phyloP scores from a whole-genome alignment of 805 yeast genomes.

The Nakazawaea ambrosiae region DNA sequence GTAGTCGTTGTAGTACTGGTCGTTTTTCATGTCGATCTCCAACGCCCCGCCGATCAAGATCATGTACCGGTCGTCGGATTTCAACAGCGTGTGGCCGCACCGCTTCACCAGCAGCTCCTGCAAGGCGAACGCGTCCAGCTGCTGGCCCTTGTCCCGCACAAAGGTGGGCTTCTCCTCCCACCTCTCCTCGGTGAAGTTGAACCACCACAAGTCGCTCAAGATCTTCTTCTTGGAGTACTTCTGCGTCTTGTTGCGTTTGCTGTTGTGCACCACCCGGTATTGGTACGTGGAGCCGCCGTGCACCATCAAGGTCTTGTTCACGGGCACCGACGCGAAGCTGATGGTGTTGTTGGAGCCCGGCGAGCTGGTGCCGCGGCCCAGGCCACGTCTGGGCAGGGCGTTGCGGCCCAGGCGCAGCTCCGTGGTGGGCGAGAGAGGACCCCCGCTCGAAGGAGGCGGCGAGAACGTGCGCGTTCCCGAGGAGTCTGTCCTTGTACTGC shows the following conservation, averaged over 20 bases:
- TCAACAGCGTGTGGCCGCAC: constrained; percentile 9
- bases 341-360: background rate
- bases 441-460: background rate
- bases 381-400: background rate
- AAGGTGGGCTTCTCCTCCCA: constrained; percentile 25
- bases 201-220: constrained; percentile 45
- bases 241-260: constrained; percentile 14
- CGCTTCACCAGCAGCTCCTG: constrained; percentile 8
- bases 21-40: constrained; percentile 9
- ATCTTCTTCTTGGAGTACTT: constrained; percentile 21
- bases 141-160: background rate
- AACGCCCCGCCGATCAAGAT: constrained; percentile 10
- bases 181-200: constrained; percentile 33
- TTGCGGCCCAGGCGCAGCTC: background rate
- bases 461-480: background rate
- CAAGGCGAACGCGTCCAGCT: background rate
- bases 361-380: background rate
- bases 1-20: constrained; percentile 5
- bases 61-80: constrained; percentile 5
- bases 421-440: background rate
- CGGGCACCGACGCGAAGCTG: background rate
- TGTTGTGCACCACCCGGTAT: constrained; percentile 16
- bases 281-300: constrained; percentile 26
- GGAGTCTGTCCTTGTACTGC: background rate
- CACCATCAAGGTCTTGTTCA: constrained; percentile 18